These are phyloP conservation scores for Lagenidium sp. DNA, from an alignment of 352 stramenopile genomes.

Conservation along the genomic window DNA sequence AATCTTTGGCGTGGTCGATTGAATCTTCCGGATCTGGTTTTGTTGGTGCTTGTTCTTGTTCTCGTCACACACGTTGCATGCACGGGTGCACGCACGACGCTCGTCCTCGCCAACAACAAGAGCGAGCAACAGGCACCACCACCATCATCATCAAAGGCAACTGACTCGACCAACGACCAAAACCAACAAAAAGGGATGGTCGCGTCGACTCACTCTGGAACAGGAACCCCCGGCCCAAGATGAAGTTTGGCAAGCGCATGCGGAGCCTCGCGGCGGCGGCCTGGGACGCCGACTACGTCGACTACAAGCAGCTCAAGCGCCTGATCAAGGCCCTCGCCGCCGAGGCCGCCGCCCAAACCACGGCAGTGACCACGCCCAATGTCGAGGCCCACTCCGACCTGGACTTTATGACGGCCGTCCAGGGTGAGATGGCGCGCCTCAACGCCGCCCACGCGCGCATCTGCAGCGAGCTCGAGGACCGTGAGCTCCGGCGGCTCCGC, in stretches of 20 bases:
- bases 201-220: background rate
- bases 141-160: no score
- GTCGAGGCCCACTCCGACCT: slow-evolving; percentile 10
- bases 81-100: no score
- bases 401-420: slow-evolving; percentile 19
- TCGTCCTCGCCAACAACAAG: no score
- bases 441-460: slow-evolving; percentile 53
- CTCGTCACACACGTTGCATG: no score
- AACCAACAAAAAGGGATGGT: no score
- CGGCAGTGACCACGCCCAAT: background rate
- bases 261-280: slow-evolving; percentile 44
- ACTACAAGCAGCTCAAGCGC: slow-evolving; percentile 78
- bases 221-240: slow-evolving; percentile 7
- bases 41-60: no score
- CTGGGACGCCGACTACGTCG: slow-evolving; percentile 62
- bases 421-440: slow-evolving; percentile 43
- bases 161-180: no score
- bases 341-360: background rate
- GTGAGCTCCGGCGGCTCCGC: slow-evolving; percentile 28
- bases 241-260: slow-evolving; percentile 85
- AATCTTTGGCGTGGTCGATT: no score
- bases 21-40: no score
- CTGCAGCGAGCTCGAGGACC: slow-evolving; percentile 29
- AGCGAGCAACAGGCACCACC: no score
- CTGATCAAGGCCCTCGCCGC: slow-evolving; percentile 32